Conservation (phyloP, 441 rosid species). For the Lepidium campestre region DNA sequence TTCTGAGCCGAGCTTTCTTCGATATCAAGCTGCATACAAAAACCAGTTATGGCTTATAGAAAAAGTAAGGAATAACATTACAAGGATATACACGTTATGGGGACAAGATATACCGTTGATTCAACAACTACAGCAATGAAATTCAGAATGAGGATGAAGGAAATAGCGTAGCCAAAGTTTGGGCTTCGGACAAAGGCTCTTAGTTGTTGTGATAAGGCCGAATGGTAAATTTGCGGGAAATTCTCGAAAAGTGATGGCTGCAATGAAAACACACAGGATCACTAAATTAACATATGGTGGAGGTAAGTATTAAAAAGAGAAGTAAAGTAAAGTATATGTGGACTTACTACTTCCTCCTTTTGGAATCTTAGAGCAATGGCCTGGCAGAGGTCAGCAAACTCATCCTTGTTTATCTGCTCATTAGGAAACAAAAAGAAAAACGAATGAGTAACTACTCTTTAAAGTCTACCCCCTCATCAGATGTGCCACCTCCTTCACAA, state of each 20-base stretch:
- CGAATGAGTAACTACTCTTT: not conserved
- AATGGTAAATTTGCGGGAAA: slow-evolving; percentile 53
- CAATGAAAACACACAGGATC: slow-evolving; percentile 25
- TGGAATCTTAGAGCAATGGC: slow-evolving; percentile 92
- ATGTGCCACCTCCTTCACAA: not conserved
- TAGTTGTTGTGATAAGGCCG: slow-evolving; percentile 61
- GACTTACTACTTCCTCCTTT: slow-evolving; percentile 89
- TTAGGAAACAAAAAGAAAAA: slow-evolving; percentile 6
- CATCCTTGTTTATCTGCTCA: slow-evolving; percentile 75
- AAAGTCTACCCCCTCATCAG: slow-evolving; percentile 8
- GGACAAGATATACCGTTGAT: slow-evolving; percentile 71
- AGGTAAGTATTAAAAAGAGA: slow-evolving; percentile 1
- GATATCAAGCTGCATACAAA: slow-evolving; percentile 79
- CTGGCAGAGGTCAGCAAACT: slow-evolving; percentile 89
- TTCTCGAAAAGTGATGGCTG: slow-evolving; percentile 79
- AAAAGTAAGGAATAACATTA: not conserved
- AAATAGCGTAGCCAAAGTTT: slow-evolving; percentile 66
- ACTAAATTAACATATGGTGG: slow-evolving; percentile 12
- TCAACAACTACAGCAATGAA: slow-evolving; percentile 80
- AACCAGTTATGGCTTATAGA: not conserved
- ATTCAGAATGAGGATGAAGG: slow-evolving; percentile 74
- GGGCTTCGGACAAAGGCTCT: slow-evolving; percentile 68
- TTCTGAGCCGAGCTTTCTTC: slow-evolving; percentile 80
- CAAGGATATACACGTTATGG: not conserved
- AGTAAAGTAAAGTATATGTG: slow-evolving; percentile 9